Conservation (phyloP, 1,284 basidiomycete genomes). For the Austroboletus niveus region DNA sequence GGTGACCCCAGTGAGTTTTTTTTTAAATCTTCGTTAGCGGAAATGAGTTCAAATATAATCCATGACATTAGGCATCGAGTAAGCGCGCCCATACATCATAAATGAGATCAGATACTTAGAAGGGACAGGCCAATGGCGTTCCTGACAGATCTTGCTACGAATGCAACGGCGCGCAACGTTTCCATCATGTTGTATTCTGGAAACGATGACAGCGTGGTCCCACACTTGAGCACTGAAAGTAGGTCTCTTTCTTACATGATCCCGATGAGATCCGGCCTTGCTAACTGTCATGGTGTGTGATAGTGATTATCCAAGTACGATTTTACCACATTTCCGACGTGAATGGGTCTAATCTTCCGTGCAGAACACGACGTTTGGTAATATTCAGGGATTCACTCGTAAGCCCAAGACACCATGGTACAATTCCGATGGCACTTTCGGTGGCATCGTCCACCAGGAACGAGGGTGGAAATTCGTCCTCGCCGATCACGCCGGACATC, state of each 20-base stretch:
- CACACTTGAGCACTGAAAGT: constrained; percentile 66
- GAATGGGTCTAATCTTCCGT: no score
- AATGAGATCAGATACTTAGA: constrained; percentile 4
- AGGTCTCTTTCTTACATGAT: constrained; percentile 12
- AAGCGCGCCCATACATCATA: constrained; percentile 23
- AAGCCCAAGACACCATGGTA: constrained; percentile 64
- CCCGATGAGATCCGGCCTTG: background rate
- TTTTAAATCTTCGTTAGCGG: background rate
- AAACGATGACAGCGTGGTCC: constrained; percentile 63
- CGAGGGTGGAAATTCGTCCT: constrained; percentile 65
- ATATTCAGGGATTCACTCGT: constrained; percentile 67
- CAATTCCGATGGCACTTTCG: constrained; percentile 54
- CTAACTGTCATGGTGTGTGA: background rate
- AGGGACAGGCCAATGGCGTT: constrained; percentile 57
- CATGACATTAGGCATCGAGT: constrained; percentile 45
- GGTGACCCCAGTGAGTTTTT: constrained; percentile 44
- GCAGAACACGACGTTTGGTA: constrained; percentile 73
- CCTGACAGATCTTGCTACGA: constrained; percentile 60
- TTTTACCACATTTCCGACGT: background rate
- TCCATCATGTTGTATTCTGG: constrained; percentile 61
- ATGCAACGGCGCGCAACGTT: constrained; percentile 49
- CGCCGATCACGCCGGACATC: constrained; percentile 49
- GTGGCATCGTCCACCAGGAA: constrained; percentile 71
- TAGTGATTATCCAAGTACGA: constrained; percentile 61
- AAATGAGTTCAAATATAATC: background rate